These are phyloP conservation scores for Xylariales sp. DNA, from an alignment of 2,329 filamentous ascomycete genomes.

Conservation along the genomic window DNA sequence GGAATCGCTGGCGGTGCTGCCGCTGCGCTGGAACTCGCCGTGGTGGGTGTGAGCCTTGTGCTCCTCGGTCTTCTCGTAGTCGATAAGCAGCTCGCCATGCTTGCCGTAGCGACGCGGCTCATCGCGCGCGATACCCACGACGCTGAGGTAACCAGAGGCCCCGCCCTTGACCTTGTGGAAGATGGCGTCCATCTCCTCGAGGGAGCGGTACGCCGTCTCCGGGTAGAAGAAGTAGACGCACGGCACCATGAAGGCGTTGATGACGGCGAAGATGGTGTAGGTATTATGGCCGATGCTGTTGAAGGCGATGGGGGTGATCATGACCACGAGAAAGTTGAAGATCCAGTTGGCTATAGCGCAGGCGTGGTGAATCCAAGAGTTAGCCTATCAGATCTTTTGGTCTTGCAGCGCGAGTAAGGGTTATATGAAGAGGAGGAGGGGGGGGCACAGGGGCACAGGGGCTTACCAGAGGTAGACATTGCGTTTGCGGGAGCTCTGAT, in stretches of 20 bases:
- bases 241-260: conserved; percentile 58
- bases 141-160: conserved; percentile 31
- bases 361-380: too few species aligned
- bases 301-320: conserved; percentile 58
- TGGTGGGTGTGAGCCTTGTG: conserved; percentile 19
- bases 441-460: too few species aligned
- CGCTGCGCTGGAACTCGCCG: neutral
- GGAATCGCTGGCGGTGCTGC: neutral
- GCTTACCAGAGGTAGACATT: conserved; percentile 33
- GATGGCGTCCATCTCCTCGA: conserved; percentile 65
- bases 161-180: conserved; percentile 54
- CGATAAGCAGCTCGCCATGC: conserved; percentile 52
- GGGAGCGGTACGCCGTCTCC: conserved; percentile 58
- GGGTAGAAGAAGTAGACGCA: conserved; percentile 59
- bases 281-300: conserved; percentile 54
- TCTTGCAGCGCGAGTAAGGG: too few species aligned
- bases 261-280: conserved; percentile 63
- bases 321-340: conserved; percentile 61
- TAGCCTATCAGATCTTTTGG: too few species aligned
- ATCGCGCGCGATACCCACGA: conserved; percentile 35
- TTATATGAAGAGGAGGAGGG: too few species aligned
- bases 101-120: conserved; percentile 55
- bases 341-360: conserved; percentile 58
- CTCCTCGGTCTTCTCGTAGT: conserved; percentile 37
- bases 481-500: conserved; percentile 55